phyloP scores from a whole-genome alignment of 2,329 filamentous ascomycete species.

The Fusarium decemcellulare region DNA sequence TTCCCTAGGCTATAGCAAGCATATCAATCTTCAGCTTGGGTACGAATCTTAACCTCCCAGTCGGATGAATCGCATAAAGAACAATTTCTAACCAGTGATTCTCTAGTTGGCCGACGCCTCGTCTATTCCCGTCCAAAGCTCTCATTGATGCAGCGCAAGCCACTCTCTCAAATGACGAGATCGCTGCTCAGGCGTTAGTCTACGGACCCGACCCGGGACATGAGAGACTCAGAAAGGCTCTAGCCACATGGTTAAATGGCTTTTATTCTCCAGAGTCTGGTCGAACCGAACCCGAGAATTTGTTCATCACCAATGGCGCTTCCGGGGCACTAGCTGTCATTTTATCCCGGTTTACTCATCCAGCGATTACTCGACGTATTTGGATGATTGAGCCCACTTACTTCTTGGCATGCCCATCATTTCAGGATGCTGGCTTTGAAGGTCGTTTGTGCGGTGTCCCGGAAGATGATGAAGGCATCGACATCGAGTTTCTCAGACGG shows the following conservation, averaged over 20 bases:
- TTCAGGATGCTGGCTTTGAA: constrained; percentile 72
- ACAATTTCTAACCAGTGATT: too few relatives aligned
- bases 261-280: too few relatives aligned
- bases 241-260: too few relatives aligned
- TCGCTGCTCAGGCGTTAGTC: background rate
- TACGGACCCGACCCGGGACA: background rate
- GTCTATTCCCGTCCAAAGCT: background rate
- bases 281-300: background rate
- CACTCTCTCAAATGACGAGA: background rate
- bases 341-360: constrained; percentile 67
- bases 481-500: constrained; percentile 32
- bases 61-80: too few relatives aligned
- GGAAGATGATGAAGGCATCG: constrained; percentile 62
- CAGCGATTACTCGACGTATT: constrained; percentile 70
- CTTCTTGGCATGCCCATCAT: constrained; percentile 72
- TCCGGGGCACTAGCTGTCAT: background rate
- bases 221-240: too few relatives aligned
- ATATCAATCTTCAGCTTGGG: background rate
- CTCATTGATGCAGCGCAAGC: background rate
- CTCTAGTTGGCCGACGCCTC: background rate
- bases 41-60: background rate
- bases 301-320: background rate
- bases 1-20: background rate
- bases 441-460: constrained; percentile 69
- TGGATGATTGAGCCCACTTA: constrained; percentile 76